phyloP scores from a whole-genome alignment of 164 flowering plant species.

The Chimonanthus salicifolius region DNA sequence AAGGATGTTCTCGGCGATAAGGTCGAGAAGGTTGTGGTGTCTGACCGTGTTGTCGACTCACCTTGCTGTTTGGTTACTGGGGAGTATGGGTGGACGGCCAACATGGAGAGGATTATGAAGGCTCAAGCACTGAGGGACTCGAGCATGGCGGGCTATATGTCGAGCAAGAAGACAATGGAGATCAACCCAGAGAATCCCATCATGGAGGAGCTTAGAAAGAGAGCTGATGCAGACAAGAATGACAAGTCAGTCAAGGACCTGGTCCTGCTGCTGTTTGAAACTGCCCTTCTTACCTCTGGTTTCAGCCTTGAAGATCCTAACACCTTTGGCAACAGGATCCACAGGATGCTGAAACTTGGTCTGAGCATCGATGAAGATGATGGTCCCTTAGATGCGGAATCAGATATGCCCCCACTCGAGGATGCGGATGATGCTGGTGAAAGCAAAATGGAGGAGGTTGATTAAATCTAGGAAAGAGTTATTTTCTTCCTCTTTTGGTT shows the following conservation, averaged over 20 bases:
- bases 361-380: not conserved
- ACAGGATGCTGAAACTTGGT: slow-evolving; percentile 8
- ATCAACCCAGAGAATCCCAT: slow-evolving; percentile 11
- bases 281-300: slow-evolving; percentile 9
- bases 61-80: slow-evolving; percentile 11
- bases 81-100: slow-evolving; percentile 10
- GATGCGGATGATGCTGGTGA: slow-evolving; percentile 8
- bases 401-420: slow-evolving; percentile 9
- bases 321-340: slow-evolving; percentile 12
- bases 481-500: no score
- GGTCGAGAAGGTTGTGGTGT: slow-evolving; percentile 9
- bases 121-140: slow-evolving; percentile 10
- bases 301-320: slow-evolving; percentile 8
- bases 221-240: slow-evolving; percentile 8
- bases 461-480: not conserved
- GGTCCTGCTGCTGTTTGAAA: slow-evolving; percentile 8
- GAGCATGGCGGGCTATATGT: slow-evolving; percentile 6
- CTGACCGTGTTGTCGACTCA: slow-evolving; percentile 7
- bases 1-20: slow-evolving; percentile 10
- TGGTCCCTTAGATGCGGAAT: not conserved
- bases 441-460: slow-evolving; percentile 14
- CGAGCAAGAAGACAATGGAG: slow-evolving; percentile 11
- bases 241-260: slow-evolving; percentile 10
- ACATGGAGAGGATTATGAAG: slow-evolving; percentile 3
- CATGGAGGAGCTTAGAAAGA: slow-evolving; percentile 12